Evolutionary conservation across 2,329 filamentous ascomycete genomes (phyloP), one percentile per base, ranked within the genome.

Genomic region (Aspergillus hiratsukae): DNA sequence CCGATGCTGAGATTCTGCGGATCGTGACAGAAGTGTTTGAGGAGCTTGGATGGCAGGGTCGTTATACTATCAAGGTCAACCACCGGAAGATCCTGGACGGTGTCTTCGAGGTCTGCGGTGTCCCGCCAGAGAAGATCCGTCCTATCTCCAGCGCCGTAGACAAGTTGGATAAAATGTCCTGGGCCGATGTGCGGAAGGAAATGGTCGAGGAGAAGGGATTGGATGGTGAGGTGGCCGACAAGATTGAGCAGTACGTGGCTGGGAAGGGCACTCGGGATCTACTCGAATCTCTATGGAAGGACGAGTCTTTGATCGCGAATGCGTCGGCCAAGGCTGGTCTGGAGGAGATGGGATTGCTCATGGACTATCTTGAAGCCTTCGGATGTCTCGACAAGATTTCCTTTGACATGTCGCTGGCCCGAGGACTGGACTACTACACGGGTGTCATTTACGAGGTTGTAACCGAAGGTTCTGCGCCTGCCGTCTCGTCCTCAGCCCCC

Each of bases 201-300:
- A 97, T 97, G 92, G 87, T 89, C 0, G 89, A 93, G 64, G 89
- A 95, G 62, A 97, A 97, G 78, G 91, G 91, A 0, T 80, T 97
- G 1, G 83, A 85, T 45, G 79, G 80, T 25, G 86, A 84, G 14
- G 84, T 93, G 29, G 93, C 93, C 49, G 91, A 97, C 76, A 88
- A 85, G 68, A 96, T 97, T 66, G 91, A 91, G 66, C 84, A 87
- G 68, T 96, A 88, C 73, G 90, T 93, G n/a, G 81, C 87, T 57
- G 81, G 82, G 62, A 94, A 88, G 76, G 90, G 90, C 54, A 83
- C 86, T 51, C 82, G 83, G 57, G 89, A 94, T 58, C 80, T 96
- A 51, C 80, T 97, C 19, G 80, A 87, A 56, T 83, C 84, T 64
- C 78, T 96, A 50, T 80, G 85, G 65, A 78, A 80, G 55, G 87